phyloP scores from a whole-genome alignment of 192 early-diverging fungal genomes.

The Backusella psychrophila region DNA sequence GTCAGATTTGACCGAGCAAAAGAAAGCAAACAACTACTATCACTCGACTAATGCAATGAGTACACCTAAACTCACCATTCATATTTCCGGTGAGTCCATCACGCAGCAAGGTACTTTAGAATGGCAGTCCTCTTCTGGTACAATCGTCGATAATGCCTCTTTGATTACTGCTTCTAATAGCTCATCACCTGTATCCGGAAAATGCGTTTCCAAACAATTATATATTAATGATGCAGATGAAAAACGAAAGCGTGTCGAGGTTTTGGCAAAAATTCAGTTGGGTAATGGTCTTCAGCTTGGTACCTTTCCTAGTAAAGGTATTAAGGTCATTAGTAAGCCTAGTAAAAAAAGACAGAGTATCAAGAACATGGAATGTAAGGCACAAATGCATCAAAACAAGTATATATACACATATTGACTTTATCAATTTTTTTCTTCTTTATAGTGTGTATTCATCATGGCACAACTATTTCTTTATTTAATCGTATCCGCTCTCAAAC shows the following conservation, averaged over 20 bases:
- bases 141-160: neutral
- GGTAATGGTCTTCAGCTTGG: conserved; percentile 61
- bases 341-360: conserved; percentile 85
- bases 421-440: neutral
- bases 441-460: conserved; percentile 81
- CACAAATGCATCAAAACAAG: neutral
- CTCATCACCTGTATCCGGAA: conserved; percentile 48
- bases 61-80: conserved; percentile 26
- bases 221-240: conserved; percentile 83
- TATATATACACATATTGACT: neutral
- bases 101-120: conserved; percentile 49
- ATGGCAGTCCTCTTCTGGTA: conserved; percentile 42
- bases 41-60: conserved; percentile 12
- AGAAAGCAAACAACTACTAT: conserved; percentile 18
- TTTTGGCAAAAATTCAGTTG: conserved; percentile 65
- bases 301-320: conserved; percentile 69
- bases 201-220: conserved; percentile 76
- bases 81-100: conserved; percentile 24
- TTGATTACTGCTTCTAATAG: conserved; percentile 28
- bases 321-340: conserved; percentile 91
- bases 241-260: conserved; percentile 74
- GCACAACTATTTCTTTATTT: conserved; percentile 81
- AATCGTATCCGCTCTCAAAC: conserved; percentile 89
- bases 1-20: neutral
- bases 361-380: conserved; percentile 71